These are phyloP conservation scores for Annulohypoxylon moriforme DNA, from an alignment of 495 filamentous ascomycete species.

Conservation along the genomic window DNA sequence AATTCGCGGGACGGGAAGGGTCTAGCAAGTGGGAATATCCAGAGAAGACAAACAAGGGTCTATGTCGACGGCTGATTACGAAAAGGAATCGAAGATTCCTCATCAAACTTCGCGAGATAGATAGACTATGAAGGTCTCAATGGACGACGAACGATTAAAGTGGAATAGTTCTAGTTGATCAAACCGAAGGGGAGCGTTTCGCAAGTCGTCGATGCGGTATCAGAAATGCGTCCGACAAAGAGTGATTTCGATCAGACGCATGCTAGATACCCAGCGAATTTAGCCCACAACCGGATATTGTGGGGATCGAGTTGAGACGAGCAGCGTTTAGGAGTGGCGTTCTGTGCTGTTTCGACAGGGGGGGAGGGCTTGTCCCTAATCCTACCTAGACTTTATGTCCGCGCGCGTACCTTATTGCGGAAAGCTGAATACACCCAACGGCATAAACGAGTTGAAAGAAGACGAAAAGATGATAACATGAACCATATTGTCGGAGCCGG, in stretches of 20 bases:
- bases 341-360: slow-evolving; percentile 58
- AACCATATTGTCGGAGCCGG: slow-evolving; percentile 35
- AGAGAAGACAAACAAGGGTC: slow-evolving; percentile 14
- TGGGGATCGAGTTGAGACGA: slow-evolving; percentile 57
- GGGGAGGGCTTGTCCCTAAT: slow-evolving; percentile 41
- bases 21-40: slow-evolving; percentile 31
- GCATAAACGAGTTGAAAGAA: slow-evolving; percentile 7
- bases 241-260: slow-evolving; percentile 50
- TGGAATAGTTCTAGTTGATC: slow-evolving; percentile 40
- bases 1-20: slow-evolving; percentile 27
- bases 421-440: neutral
- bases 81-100: slow-evolving; percentile 19
- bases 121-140: slow-evolving; percentile 21
- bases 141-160: slow-evolving; percentile 12
- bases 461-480: slow-evolving; percentile 25
- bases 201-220: slow-evolving; percentile 52
- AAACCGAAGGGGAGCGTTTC: slow-evolving; percentile 53
- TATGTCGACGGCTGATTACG: slow-evolving; percentile 17
- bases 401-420: slow-evolving; percentile 18
- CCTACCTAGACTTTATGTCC: slow-evolving; percentile 21
- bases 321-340: slow-evolving; percentile 56
- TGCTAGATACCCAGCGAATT: slow-evolving; percentile 18
- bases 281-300: slow-evolving; percentile 26
- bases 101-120: slow-evolving; percentile 17
- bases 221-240: slow-evolving; percentile 47